Conservation (phyloP, 768 basidiomycete species). For the Melanogaster broomeanus region DNA sequence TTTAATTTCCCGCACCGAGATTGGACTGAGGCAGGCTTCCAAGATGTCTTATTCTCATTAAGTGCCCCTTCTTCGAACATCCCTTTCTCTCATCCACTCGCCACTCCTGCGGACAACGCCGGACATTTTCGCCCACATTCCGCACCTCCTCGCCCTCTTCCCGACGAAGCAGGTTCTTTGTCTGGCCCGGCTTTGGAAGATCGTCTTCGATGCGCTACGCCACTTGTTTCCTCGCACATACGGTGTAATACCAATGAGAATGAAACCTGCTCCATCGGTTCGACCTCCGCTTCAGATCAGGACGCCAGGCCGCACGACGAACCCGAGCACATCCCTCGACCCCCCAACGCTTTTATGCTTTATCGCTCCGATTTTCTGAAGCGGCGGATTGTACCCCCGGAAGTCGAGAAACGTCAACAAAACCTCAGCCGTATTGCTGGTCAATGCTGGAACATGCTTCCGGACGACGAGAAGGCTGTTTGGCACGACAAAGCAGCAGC, state of each 20-base stretch:
- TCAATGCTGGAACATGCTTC: conserved; percentile 51
- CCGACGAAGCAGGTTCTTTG: not conserved
- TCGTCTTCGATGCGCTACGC: conserved; percentile 1
- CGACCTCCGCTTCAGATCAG: not conserved
- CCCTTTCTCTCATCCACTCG: not conserved
- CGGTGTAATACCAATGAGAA: not conserved
- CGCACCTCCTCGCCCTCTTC: conserved; percentile 7
- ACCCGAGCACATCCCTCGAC: conserved; percentile 42
- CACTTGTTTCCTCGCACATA: conserved; percentile 2
- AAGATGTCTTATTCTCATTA: conserved; percentile 1
- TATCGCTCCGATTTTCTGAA: conserved; percentile 55
- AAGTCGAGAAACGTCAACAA: conserved; percentile 54
- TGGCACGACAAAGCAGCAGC: conserved; percentile 37
- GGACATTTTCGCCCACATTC: conserved; percentile 8
- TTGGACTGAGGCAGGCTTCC: not conserved
- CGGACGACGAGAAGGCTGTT: conserved; percentile 31
- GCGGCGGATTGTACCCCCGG: conserved; percentile 40
- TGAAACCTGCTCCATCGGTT: conserved; percentile 3
- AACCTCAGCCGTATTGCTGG: conserved; percentile 55
- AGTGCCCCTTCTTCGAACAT: not conserved
- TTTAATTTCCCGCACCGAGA: not conserved
- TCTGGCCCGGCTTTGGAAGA: not conserved
- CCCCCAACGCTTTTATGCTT: conserved; percentile 60
- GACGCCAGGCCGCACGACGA: not conserved
- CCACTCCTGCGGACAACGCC: not conserved